phyloP scores from a whole-genome alignment of 2,329 filamentous ascomycete species.

The Hypoxylon sp. region DNA sequence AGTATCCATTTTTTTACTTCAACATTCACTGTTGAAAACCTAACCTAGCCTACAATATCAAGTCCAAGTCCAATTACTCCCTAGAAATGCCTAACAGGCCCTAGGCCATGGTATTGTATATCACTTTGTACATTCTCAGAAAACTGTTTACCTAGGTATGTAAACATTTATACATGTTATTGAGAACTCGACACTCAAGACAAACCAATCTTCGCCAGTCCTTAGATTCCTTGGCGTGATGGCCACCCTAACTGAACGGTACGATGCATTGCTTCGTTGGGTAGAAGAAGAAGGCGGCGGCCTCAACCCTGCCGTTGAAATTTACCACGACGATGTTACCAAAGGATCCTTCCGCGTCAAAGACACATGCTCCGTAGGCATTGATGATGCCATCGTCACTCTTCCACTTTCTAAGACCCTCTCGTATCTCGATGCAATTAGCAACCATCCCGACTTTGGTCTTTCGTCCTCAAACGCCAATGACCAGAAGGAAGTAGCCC shows the following conservation, averaged over 20 bases:
- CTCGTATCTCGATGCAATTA: constrained; percentile 69
- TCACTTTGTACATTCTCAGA: neutral
- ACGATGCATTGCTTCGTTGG: constrained; percentile 61
- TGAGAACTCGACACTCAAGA: neutral
- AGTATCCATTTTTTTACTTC: neutral
- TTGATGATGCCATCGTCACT: constrained; percentile 61
- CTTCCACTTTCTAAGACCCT: constrained; percentile 66
- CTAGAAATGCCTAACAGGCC: neutral
- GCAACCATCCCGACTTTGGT: constrained; percentile 47
- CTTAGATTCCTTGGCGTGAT: constrained; percentile 20
- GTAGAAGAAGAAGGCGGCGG: constrained; percentile 58
- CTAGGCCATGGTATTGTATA: neutral
- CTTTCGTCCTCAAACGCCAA: constrained; percentile 24
- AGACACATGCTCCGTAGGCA: constrained; percentile 46
- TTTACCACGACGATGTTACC: constrained; percentile 63
- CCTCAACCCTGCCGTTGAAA: constrained; percentile 64
- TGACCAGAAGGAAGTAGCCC: constrained; percentile 22
- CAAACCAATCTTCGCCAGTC: neutral
- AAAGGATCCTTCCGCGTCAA: constrained; percentile 67
- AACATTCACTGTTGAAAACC: neutral
- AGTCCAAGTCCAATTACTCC: neutral
- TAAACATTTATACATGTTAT: neutral
- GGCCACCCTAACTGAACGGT: constrained; percentile 43
- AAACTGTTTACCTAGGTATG: neutral
- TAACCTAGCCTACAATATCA: neutral